Conservation (phyloP, 2,329 filamentous ascomycete species). For the Diplodia intermedia region DNA sequence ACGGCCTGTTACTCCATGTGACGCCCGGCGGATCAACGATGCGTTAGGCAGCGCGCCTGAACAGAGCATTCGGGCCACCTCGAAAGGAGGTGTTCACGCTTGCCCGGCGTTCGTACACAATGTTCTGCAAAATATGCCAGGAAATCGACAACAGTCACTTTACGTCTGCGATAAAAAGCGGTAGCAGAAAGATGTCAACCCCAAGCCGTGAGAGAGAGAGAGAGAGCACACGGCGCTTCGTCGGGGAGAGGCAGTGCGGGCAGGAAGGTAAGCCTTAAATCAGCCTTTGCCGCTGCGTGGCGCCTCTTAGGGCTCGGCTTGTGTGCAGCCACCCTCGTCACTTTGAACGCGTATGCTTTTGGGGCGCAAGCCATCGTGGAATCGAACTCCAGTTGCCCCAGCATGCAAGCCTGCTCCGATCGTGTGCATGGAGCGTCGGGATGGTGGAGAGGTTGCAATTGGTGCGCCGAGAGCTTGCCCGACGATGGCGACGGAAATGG, state of each 20-base stretch:
- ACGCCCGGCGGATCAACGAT: neutral
- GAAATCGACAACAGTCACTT: neutral
- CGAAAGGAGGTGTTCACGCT: neutral
- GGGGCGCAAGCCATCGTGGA: neutral
- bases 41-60: conserved; percentile 1
- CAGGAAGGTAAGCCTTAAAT: neutral
- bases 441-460: neutral
- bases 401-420: no score
- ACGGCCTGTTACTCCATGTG: neutral
- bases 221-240: neutral
- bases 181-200: neutral
- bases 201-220: no score
- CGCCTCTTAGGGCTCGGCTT: neutral
- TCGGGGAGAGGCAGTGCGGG: neutral
- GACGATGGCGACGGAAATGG: neutral
- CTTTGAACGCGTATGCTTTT: neutral
- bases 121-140: neutral
- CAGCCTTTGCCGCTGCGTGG: conserved; percentile 1
- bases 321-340: conserved; percentile 7
- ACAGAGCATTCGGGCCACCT: neutral
- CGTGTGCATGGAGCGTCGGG: neutral
- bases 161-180: neutral
- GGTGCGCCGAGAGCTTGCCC: neutral
- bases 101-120: neutral
- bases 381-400: neutral